phyloP scores from a whole-genome alignment of 1,284 basidiomycete species.

The Marasmius fiardii region DNA sequence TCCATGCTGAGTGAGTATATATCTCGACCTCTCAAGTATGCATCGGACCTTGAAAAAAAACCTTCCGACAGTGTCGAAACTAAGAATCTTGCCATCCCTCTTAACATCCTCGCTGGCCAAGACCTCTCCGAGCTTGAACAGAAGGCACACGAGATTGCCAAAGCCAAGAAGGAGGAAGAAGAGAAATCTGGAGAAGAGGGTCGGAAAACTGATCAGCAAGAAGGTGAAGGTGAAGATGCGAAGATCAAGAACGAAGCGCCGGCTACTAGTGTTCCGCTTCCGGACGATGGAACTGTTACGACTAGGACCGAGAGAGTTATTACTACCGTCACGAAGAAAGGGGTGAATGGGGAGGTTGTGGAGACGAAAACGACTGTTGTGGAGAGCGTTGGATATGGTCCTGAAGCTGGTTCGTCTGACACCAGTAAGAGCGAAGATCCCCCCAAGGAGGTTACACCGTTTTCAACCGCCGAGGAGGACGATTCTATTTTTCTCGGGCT shows the following conservation, averaged over 20 bases:
- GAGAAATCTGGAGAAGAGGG: slow-evolving; percentile 11
- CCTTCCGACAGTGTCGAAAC: slow-evolving; percentile 19
- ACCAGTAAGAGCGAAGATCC: no score
- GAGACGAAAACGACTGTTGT: slow-evolving; percentile 5
- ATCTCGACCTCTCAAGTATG: not conserved
- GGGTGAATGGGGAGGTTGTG: slow-evolving; percentile 4
- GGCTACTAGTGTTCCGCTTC: slow-evolving; percentile 5
- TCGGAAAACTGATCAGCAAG: slow-evolving; percentile 14
- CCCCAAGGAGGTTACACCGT: no score
- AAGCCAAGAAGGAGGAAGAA: slow-evolving; percentile 16
- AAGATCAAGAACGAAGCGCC: slow-evolving; percentile 15
- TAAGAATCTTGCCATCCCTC: slow-evolving; percentile 28
- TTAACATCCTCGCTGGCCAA: slow-evolving; percentile 30
- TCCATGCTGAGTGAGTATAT: slow-evolving; percentile 30
- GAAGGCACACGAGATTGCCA: slow-evolving; percentile 13
- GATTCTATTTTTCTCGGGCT: slow-evolving; percentile 35
- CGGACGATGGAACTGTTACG: not conserved
- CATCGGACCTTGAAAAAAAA: not conserved
- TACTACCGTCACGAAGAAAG: slow-evolving; percentile 1
- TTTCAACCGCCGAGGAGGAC: no score
- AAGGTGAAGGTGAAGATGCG: slow-evolving; percentile 11
- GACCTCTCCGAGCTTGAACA: slow-evolving; percentile 33
- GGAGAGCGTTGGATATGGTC: not conserved
- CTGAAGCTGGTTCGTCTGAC: not conserved
- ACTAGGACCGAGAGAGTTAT: slow-evolving; percentile 6